phyloP scores from a whole-genome alignment of 306 rosid genomes.

The Astragalus glycyphyllos region DNA sequence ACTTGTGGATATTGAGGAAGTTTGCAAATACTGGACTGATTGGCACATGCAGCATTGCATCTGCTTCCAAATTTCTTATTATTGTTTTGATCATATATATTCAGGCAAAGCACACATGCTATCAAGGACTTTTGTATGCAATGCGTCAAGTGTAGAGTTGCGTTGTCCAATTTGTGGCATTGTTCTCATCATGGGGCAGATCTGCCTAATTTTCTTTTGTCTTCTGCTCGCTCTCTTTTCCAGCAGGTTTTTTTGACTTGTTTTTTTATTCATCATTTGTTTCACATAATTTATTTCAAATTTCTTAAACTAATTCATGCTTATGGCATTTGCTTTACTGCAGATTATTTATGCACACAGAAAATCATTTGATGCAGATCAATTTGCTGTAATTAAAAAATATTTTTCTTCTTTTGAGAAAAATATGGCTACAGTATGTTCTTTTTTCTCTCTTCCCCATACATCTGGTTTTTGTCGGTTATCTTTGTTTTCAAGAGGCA shows the following conservation, averaged over 20 bases:
- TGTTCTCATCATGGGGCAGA: constrained; percentile 56
- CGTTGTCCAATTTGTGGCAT: constrained; percentile 69
- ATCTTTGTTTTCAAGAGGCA: not conserved
- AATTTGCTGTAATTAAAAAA: constrained; percentile 58
- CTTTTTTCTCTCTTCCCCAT: not conserved
- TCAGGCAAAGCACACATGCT: constrained; percentile 62
- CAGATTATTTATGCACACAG: constrained; percentile 80
- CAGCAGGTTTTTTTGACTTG: constrained; percentile 62
- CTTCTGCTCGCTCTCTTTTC: constrained; percentile 71
- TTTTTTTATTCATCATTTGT: not conserved
- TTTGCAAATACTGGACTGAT: not conserved
- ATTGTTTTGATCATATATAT: constrained; percentile 25
- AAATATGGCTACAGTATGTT: constrained; percentile 50
- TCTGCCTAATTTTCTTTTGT: constrained; percentile 60
- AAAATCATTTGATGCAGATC: constrained; percentile 66
- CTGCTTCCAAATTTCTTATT: not conserved
- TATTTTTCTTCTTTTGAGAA: constrained; percentile 49
- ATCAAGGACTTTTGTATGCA: constrained; percentile 60
- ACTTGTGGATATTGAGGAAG: constrained; percentile 1
- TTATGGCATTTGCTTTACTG: constrained; percentile 25
- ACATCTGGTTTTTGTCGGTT: constrained; percentile 3
- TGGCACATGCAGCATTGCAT: not conserved
- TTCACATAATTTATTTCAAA: not conserved
- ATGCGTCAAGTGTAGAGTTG: constrained; percentile 67
- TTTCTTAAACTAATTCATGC: constrained; percentile 33